Base-by-base conservation (phyloP, 306 rosid genomes). In the Astragalus glycyphyllos region DNA sequence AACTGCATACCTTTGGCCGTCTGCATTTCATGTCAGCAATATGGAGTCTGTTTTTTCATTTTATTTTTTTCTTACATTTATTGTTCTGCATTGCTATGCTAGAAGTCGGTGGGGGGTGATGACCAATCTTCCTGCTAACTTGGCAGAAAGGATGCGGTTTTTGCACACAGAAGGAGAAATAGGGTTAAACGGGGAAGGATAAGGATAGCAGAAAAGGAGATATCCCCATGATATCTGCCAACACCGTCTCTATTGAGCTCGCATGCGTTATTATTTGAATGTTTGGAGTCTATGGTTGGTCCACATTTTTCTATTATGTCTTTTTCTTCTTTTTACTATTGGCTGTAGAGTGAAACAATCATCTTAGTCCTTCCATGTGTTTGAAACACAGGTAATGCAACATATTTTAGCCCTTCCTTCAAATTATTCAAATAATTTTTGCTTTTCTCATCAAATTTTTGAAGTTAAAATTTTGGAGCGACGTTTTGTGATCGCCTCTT, bases 101-200 rank as follows among this genome's bases (percentile, higher is more conserved):
- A 78, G 84, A 78, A 69, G 84, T 86, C 54, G 42, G 84, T 70
- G 81, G 83, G 86, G 81, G 83, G 86, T 81, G 90, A 72, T 83
- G 90, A 58, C 69, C 69, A 56, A 66, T 75, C 81, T 85, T 76
- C 80, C 92, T 83, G 96, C 96, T 79, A 75, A 68, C 92, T 87
- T 85, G 81, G 96, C 96, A 87, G 92, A 83, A 85, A 82, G 14
- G 75, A 68, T 68, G 51, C 64, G 62, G 67, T 49, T 68, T 58
- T 70, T 59, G 45, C 65, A 37, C 61, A 66, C 71, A 34, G 67
- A 74, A 53, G 50, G 45, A 78, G 71, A 76, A 71, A 72, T 69
- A 9, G 75, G 76, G 71, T 67, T n/a, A 64, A 66, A 79, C 68
- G 48, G 55, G 31, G 31, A 26, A 63, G 68, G 69, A 56, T 37